Evolutionary conservation across 2,329 filamentous ascomycete genomes (phyloP), one percentile per base, ranked within the genome.

Genomic region (Akanthomyces lecanii): DNA sequence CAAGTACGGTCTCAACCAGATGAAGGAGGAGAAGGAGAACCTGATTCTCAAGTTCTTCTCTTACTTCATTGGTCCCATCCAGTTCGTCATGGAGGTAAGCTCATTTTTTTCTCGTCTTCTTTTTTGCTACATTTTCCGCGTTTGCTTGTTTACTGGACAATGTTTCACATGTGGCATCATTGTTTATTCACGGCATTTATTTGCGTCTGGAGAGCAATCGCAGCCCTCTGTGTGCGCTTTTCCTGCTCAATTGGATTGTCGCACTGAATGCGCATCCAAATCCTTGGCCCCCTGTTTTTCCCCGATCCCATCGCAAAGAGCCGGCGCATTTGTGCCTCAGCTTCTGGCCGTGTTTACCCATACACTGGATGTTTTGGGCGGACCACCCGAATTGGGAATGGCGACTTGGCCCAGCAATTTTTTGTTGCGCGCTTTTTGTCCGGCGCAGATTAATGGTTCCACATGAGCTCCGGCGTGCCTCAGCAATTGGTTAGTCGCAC

Each of bases 1-100:
- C 79, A 91, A 90, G 75, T 90, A 88, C 74, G 92, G 92, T 75
- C 81, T 90, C 73, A 96, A 97, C 75, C 87, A 91, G 75, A 92
- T 96, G 90, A 92, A 90, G 78, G 91, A 96, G 78, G 90, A 94
- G 80, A 92, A 92, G 79, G 89, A 92, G 78, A 96, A 93, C 72
- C 72, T 92, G 64, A 77, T 93, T 65, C 82, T 95, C 71, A 95
- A 96, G 81, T 96, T 96, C 77, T 77, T 86, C 71, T 82, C 84
- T 70, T 95, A 90, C 80, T 96, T 96, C 76, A 81, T 95, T 62
- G 92, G 92, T 68, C 92, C 92, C 28, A 94, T 96, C 68, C 92
- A 96, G 75, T 94, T 94, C 77, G 92, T 96, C 74, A 96, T 96
- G 92, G 90, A 94, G 87, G 89, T 89, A 75, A 73, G 85, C 61